A percentile compares a stretch with the other conserved stretches of the same genome.
phyloP scores from a whole-genome alignment of 352 stramenopile genomes.

The Blastocystis hominis region DNA sequence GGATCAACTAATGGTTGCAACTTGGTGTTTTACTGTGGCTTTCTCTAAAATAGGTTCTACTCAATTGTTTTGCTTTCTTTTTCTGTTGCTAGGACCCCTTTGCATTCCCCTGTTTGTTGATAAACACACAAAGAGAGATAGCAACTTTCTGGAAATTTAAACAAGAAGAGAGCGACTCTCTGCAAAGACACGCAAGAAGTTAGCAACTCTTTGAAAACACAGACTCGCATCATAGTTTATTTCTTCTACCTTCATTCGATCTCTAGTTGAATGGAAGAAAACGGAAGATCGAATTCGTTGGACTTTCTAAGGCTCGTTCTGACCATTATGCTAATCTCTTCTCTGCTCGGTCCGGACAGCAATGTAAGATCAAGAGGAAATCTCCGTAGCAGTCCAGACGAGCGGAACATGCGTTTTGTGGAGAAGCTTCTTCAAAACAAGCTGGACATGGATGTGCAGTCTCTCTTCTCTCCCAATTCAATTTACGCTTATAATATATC shows the following conservation, averaged over 20 bases:
- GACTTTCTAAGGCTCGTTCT: not conserved
- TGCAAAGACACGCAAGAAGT: no score
- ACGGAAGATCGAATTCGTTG: not conserved
- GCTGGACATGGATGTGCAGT: not conserved
- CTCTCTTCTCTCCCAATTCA: not conserved
- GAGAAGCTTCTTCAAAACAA: not conserved
- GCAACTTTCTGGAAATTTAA: not conserved
- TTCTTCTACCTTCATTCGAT: not conserved
- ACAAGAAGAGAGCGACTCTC: no score
- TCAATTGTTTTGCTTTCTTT: no score
- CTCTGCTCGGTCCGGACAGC: not conserved
- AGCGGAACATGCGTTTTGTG: not conserved
- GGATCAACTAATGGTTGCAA: no score
- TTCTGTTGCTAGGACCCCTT: no score
- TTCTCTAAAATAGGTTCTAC: no score
- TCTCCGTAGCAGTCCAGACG: not conserved
- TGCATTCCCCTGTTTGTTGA: no score
- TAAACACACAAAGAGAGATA: no score
- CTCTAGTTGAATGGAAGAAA: not conserved
- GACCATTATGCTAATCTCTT: not conserved
- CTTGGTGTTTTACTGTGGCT: no score
- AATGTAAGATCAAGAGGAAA: not conserved
- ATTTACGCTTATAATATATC: conserved; percentile 39
- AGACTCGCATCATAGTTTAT: not conserved
- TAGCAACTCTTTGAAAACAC: no score